phyloP scores from a whole-genome alignment of 257 asterid species.

The Penstemon newberryi region DNA sequence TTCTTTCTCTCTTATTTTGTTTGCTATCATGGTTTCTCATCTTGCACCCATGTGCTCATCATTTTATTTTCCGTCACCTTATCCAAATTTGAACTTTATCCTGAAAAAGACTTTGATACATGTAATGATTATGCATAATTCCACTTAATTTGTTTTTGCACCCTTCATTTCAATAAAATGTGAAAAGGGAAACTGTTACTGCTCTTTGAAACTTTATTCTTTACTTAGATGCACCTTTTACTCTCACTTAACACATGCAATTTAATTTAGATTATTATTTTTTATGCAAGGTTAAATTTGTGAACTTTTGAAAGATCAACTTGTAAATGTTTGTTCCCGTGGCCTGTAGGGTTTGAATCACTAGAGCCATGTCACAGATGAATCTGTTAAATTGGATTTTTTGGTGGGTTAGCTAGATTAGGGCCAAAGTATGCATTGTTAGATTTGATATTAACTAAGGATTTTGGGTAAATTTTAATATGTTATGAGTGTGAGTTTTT shows the following conservation, averaged over 20 bases:
- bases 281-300: slow-evolving; percentile 16
- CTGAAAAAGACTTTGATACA: slow-evolving; percentile 9
- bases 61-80: slow-evolving; percentile 6
- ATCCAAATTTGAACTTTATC: not conserved
- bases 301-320: slow-evolving; percentile 10
- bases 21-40: slow-evolving; percentile 15
- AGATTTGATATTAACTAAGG: not conserved
- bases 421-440: not conserved
- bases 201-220: slow-evolving; percentile 2
- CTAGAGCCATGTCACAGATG: not conserved
- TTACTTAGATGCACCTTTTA: slow-evolving; percentile 4
- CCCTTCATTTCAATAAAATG: not conserved
- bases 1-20: slow-evolving; percentile 13
- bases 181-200: slow-evolving; percentile 17
- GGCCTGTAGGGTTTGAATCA: slow-evolving; percentile 8
- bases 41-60: slow-evolving; percentile 7
- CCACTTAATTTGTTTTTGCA: slow-evolving; percentile 5
- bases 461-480: not conserved
- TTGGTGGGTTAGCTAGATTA: slow-evolving; percentile 1
- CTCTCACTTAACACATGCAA: slow-evolving; percentile 9
- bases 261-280: not conserved
- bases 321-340: slow-evolving; percentile 14
- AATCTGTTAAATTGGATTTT: not conserved
- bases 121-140: slow-evolving; percentile 13
- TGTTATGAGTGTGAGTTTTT: slow-evolving; percentile 6